phyloP scores from a whole-genome alignment of 352 stramenopile species.

The Phytophthora brassicae region DNA sequence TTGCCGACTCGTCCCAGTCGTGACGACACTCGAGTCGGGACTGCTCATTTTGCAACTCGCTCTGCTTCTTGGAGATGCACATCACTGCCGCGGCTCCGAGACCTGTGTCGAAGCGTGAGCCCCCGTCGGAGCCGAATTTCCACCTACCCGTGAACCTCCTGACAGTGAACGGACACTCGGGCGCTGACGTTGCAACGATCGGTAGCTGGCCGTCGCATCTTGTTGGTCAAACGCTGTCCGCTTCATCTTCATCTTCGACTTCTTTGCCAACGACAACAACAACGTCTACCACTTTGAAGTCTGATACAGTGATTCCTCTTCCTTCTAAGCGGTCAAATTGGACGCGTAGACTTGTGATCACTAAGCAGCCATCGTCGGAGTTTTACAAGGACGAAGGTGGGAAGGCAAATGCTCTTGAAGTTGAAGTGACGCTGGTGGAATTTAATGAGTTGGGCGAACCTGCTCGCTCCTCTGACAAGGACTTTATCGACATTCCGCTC shows the following conservation, averaged over 20 bases:
- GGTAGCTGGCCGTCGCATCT: slow-evolving; percentile 23
- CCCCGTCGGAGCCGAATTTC: slow-evolving; percentile 17
- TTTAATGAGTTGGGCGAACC: slow-evolving; percentile 73
- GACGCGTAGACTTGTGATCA: slow-evolving; percentile 80
- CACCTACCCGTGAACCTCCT: slow-evolving; percentile 23
- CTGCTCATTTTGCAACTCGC: slow-evolving; percentile 35
- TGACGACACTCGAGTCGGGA: slow-evolving; percentile 25
- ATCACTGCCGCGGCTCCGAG: slow-evolving; percentile 26
- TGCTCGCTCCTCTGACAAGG: slow-evolving; percentile 60
- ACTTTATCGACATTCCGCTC: slow-evolving; percentile 83
- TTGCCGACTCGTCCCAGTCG: slow-evolving; percentile 27
- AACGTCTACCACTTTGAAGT: slow-evolving; percentile 6
- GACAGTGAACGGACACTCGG: slow-evolving; percentile 6
- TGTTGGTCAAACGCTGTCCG: slow-evolving; percentile 21
- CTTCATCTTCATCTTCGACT: slow-evolving; percentile 13
- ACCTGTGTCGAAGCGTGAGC: slow-evolving; percentile 22
- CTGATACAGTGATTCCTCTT: slow-evolving; percentile 2
- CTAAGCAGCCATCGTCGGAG: slow-evolving; percentile 80
- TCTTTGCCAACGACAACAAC: slow-evolving; percentile 6
- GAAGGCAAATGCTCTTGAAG: slow-evolving; percentile 78
- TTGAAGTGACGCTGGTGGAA: slow-evolving; percentile 81
- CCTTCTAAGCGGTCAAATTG: slow-evolving; percentile 49
- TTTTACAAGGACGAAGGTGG: slow-evolving; percentile 91
- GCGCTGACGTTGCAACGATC: slow-evolving; percentile 5
- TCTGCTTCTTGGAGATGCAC: slow-evolving; percentile 26